Evolutionary conservation across 2,329 filamentous ascomycete species (phyloP).

Genomic region (Fusarium lyarnte): DNA sequence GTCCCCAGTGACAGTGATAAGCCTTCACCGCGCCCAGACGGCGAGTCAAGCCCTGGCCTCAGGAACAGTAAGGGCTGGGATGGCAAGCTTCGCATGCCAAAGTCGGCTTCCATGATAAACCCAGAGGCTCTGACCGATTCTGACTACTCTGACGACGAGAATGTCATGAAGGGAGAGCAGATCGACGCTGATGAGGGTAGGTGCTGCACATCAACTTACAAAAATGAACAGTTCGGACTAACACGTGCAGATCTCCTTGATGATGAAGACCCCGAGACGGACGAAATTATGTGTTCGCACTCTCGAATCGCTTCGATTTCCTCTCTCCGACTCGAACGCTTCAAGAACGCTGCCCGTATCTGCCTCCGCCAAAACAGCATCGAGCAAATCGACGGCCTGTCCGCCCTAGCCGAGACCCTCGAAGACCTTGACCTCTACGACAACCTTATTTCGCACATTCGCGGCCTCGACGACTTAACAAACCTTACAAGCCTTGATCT

Average conservation of each 20-base stretch:
- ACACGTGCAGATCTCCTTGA: conserved; percentile 64
- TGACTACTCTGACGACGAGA: conserved; percentile 80
- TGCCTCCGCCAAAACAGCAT: conserved; percentile 96
- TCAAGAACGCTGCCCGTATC: conserved; percentile 77
- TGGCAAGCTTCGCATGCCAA: conserved; percentile 81
- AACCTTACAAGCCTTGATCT: conserved; percentile 85
- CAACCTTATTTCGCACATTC: conserved; percentile 89
- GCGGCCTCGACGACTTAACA: conserved; percentile 80
- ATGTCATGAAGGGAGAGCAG: conserved; percentile 75
- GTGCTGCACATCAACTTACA: background rate
- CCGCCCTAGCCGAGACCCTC: conserved; percentile 71
- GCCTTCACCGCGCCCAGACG: conserved; percentile 51
- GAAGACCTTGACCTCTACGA: conserved; percentile 95
- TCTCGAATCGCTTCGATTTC: conserved; percentile 82
- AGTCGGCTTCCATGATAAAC: conserved; percentile 70
- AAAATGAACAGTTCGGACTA: conserved; percentile 16
- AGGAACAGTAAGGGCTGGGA: conserved; percentile 80
- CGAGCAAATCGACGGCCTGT: conserved; percentile 79
- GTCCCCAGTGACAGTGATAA: conserved; percentile 58
- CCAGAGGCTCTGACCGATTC: conserved; percentile 85
- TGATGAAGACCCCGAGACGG: conserved; percentile 66
- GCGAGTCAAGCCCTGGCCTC: conserved; percentile 58
- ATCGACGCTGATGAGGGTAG: conserved; percentile 85
- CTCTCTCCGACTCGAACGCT: conserved; percentile 83
- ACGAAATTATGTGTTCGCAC: conserved; percentile 92